Evolutionary conservation across 305 asterid species (phyloP).

Genomic region (Fraxinus xanthoxyloides): DNA sequence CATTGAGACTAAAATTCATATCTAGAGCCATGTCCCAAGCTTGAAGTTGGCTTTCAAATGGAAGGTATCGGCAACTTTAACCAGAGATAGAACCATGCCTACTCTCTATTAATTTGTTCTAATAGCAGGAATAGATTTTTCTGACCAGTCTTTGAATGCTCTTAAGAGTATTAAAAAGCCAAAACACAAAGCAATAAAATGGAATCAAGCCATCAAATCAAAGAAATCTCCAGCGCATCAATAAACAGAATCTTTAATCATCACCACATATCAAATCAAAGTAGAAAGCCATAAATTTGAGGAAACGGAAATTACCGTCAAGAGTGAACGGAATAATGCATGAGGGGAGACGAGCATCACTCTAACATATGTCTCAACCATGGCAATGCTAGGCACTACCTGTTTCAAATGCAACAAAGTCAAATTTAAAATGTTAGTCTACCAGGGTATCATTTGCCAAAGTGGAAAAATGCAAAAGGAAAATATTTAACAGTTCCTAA

Average conservation of each 20-base stretch:
- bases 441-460: not conserved
- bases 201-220: not conserved
- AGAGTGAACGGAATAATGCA: slow-evolving; percentile 83
- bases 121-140: not conserved
- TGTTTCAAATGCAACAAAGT: slow-evolving; percentile 38
- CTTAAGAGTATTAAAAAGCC: not conserved
- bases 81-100: not conserved
- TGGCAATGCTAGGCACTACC: slow-evolving; percentile 94
- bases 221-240: not conserved
- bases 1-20: not conserved
- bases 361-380: slow-evolving; percentile 97
- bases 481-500: not conserved
- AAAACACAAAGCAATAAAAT: not conserved
- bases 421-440: slow-evolving; percentile 20
- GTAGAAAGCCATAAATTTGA: slow-evolving; percentile 14
- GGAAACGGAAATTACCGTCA: slow-evolving; percentile 50
- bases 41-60: not conserved
- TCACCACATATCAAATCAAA: not conserved
- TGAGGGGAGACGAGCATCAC: slow-evolving; percentile 88
- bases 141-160: not conserved
- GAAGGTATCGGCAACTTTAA: not conserved
- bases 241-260: slow-evolving; percentile 13
- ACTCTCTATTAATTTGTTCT: not conserved
- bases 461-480: not conserved
- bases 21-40: not conserved